Base-by-base conservation (phyloP, 2,329 filamentous ascomycete genomes). In the Tolypocladium cylindrosporum region DNA sequence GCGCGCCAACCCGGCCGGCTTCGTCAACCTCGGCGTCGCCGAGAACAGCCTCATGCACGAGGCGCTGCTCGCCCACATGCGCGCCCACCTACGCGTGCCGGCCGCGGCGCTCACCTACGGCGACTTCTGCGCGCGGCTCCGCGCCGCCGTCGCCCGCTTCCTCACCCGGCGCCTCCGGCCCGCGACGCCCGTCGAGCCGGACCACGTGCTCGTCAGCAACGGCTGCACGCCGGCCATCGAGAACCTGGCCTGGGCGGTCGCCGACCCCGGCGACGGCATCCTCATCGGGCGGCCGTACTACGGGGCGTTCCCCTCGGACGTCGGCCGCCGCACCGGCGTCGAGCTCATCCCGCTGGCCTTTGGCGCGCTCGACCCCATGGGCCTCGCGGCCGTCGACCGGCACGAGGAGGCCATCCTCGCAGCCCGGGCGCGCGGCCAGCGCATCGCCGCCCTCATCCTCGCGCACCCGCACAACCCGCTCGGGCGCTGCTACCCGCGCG, bases 21-120 rank as follows among this genome's bases (percentile, higher is more conserved):
- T 75, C 59, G 67, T 81, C 39, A 80, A 75, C 58, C 71, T 83
- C 0, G 79, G 79, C 1, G 70, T 82, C 1, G 79, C 80, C 7
- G 80, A 82, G 64, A 82, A 82, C 63, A 66, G 68, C 0, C 72
- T 82, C 48, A 80, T 82, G 78, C 79, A 81, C 57, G 63, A 72
- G 21, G 63, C 70, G 3, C 70, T 82, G 3, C 65, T 72, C 2
- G 63, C 73, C 24, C 76, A 76, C 58, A 68, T 76, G 37, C 74
- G 77, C 62, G 61, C 63, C 2, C 73, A 74, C 51, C 62, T 76
- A 8, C 63, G 72, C 6, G 58, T 74, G 0, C 61, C 60, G 0
- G 63, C 62, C n/a, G 55, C 61, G 4, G 67, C 66, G 13, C 67
- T 78, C 13, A 77, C 74, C 0, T 78, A 78, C 31, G 74, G 73